These are phyloP conservation scores for Solanum microdontum DNA, from an alignment of 257 asterid species.

Conservation along the genomic window DNA sequence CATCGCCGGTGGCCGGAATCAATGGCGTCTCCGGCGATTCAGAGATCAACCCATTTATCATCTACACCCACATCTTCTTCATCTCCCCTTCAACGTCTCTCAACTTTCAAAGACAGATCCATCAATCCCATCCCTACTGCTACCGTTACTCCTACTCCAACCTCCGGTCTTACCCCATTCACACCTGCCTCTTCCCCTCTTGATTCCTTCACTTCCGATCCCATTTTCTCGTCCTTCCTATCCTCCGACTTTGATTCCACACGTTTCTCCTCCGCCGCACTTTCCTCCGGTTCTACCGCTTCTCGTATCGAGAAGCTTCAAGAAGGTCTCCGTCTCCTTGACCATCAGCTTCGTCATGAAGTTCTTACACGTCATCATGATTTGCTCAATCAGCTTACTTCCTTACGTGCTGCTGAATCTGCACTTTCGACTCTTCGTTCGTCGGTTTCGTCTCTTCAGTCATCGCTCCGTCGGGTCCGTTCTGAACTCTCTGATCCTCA, in stretches of 20 bases:
- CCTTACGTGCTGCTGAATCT: slow-evolving; percentile 59
- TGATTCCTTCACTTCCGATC: slow-evolving; percentile 65
- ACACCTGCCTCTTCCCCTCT: slow-evolving; percentile 27
- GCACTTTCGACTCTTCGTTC: slow-evolving; percentile 69
- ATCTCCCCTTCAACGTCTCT: slow-evolving; percentile 67
- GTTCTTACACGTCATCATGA: slow-evolving; percentile 84
- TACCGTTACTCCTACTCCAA: slow-evolving; percentile 3
- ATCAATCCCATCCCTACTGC: slow-evolving; percentile 12
- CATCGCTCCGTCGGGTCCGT: slow-evolving; percentile 65
- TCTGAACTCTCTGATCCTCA: slow-evolving; percentile 84
- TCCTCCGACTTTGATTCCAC: slow-evolving; percentile 75
- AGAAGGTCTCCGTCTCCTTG: slow-evolving; percentile 75
- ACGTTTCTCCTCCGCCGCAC: slow-evolving; percentile 90
- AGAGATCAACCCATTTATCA: slow-evolving; percentile 14
- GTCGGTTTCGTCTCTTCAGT: slow-evolving; percentile 63
- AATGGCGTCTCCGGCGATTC: slow-evolving; percentile 54
- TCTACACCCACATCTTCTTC: not conserved
- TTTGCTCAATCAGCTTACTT: slow-evolving; percentile 76
- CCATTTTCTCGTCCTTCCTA: slow-evolving; percentile 78
- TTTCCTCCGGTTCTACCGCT: slow-evolving; percentile 93
- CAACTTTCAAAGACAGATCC: slow-evolving; percentile 46
- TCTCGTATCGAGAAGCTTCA: slow-evolving; percentile 87
- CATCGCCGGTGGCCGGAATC: not conserved
- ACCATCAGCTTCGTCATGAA: slow-evolving; percentile 70
- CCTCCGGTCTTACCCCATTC: not conserved